Evolutionary conservation across 2,329 filamentous ascomycete species (phyloP), one percentile per base, ranked within the genome.

Genomic region (Claviceps spartinae): DNA sequence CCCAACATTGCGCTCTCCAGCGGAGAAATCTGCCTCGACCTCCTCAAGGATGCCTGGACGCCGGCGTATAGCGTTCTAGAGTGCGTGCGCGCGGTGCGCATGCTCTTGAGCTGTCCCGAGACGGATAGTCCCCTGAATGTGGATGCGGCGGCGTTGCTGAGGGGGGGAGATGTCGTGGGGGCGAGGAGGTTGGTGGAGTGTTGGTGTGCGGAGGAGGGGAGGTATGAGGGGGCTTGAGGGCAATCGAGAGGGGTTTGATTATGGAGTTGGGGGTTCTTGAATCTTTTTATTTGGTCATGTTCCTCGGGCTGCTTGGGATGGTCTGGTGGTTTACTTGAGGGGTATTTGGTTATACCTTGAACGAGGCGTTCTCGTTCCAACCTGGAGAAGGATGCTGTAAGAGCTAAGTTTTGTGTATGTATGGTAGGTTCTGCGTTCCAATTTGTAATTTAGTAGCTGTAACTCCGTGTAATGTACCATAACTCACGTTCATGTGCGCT

Each of bases 1-100:
- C 83, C 90, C 47, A 96, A 96, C 68, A 81, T 81, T 36, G 72
- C 74, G 50, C 72, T 78, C 56, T 61, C 76, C 59, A 89, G 81
- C 2, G 93, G 93, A 59, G 90, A 96, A 69, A 93, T 98, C 63
- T 98, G 93, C 67, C 80, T 97, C 30, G 93, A 96, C 64, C 76
- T 97, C 56, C 75, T 98, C 54, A 77, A 78, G 63, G 77, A 83
- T 52, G 77, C 78, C 18, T 97, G 91, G 91, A 85, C 86, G 54
- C 87, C 90, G 1, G 82, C 88, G 18, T 93, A 95, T 67, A 90
- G 84, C 42, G 77, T 97, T 20, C 77, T 84, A 38, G 79, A 84
- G 61, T 85, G 83, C 55, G 71, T 91, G 61, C 83, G 85, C 60
- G 81, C 81, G 47, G 77, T 91, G 57, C 79, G 85, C 58, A 77